Base-by-base conservation (phyloP, 2,329 filamentous ascomycete genomes). In the Colletotrichum neosansevieriae region DNA sequence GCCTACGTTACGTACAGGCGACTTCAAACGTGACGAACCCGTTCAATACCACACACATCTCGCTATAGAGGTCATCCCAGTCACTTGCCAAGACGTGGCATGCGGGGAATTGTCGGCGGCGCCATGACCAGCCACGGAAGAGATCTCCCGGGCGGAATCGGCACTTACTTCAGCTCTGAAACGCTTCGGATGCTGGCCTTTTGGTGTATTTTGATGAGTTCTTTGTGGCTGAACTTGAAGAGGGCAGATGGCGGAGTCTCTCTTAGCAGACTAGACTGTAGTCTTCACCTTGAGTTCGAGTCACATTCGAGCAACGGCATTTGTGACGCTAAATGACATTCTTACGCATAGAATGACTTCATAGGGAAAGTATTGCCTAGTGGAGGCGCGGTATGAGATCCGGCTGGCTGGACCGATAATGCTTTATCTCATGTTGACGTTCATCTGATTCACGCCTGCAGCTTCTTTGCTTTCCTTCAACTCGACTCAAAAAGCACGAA, bases 21-120 rank as follows among this genome's bases (percentile, higher is more conserved):
- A 13, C 19, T 57, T 44, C 9, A 36, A 54, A 2, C 40, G 11
- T 10, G 13, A 32, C 10, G 3, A 45, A 12, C 29, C 40, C 3
- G 13, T 17, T 17, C 38, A 42, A 15, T 32, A 54, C 17, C 24
- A 21, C 15, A 1, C 11, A 15, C 32, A 53, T 54, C 12, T 42
- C 21, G 32, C 6, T 17, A 53, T 7, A 17, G 9, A 44, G 29
- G 54, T 45, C 42, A 56, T 49, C 54, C 32, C 44, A n/a, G 53
- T 36, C 7, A n/a, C 15, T 49, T 36, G 47, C 21, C 47, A 65
- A n/a, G n/a, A 34, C 47, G 62, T 45, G 49, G 36, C 49, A 56
- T 66, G 62, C 66, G 66, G 66, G 61, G 66, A 69, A 69, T 42
- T 24, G 15, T 10, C 24, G 9, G 40, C 19, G 29, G 9, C 29